Base-by-base conservation (phyloP, 768 basidiomycete genomes). In the Tremella mesenterica region DNA sequence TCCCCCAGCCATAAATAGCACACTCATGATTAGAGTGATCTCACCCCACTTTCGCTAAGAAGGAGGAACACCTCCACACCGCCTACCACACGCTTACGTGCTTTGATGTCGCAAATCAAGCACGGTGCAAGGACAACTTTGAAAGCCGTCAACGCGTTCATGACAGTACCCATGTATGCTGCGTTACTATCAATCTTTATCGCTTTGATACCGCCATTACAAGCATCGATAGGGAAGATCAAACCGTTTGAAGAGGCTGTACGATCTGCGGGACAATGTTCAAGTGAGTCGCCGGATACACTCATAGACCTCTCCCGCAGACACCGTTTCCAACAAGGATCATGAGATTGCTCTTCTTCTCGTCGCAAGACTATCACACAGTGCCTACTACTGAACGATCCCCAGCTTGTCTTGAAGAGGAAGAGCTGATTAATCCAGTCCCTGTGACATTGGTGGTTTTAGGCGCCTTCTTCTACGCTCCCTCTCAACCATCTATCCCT, bases 341-440 rank as follows among this genome's bases (percentile, higher is more conserved):
- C 88, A 93, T 6, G 82, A 96, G 38, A 91, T 92, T 8, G 89
- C 86, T 12, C 95, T 92, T 77, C 93, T 93, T 74, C 85, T 73
- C 53, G 48, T 63, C 16, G 70, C 74, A 36, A 55, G 57, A 8
- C 36, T 39, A 4, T 52, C 56, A 26, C 52, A 36, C 10, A 43
- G 41, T 25, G 41, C 18, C 18, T 20, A n/a, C 8, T 46, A 76
- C 26, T 13, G 49, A 26, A 34, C 36, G 38, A 36, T 34, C 48
- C 46, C 44, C n/a, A n/a, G n/a, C n/a, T n/a, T n/a, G n/a, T n/a
- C n/a, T n/a, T n/a, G n/a, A n/a, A n/a, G n/a, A n/a, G n/a, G 7
- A 21, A 3, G 18, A 5, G 6, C 54, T 30, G 29, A 29, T 26
- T 13, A 16, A 13, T 47, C 83, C 85, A 9, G 84, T 96, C 56